These are phyloP conservation scores for Solanum pimpinellifolium DNA, from an alignment of 257 asterid genomes.

Conservation along the genomic window DNA sequence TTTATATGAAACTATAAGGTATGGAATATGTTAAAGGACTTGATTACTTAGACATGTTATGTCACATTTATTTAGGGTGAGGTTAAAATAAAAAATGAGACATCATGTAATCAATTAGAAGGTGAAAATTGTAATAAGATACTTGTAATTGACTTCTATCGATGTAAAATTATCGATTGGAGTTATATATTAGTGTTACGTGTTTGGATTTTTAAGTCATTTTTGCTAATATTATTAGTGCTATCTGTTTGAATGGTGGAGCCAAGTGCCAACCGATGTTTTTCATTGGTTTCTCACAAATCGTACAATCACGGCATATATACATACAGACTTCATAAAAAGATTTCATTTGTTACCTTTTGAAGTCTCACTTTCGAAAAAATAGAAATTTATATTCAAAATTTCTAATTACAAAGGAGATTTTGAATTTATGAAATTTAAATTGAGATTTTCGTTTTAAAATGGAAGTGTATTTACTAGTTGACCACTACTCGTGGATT, in stretches of 20 bases:
- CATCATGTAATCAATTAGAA: background rate
- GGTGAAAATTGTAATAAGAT: background rate
- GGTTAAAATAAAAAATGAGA: background rate
- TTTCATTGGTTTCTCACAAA: background rate
- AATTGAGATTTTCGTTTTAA: accelerated
- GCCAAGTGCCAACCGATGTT: background rate
- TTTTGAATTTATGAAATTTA: no score
- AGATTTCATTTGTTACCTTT: background rate
- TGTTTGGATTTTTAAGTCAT: background rate
- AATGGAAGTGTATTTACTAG: no score
- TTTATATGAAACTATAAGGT: background rate
- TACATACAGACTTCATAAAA: background rate
- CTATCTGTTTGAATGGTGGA: background rate
- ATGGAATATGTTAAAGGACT: background rate
- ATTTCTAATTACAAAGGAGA: accelerated
- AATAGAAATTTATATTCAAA: no score
- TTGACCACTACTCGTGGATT: background rate
- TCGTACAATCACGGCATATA: background rate
- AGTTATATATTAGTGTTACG: background rate
- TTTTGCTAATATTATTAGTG: no score
- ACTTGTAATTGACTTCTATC: no score
- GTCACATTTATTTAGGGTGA: no score
- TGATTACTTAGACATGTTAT: background rate
- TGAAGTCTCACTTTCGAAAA: no score
- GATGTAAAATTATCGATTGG: no score